These are phyloP conservation scores for Ogataea henricii DNA, from an alignment of 805 yeast genomes.

Conservation along the genomic window DNA sequence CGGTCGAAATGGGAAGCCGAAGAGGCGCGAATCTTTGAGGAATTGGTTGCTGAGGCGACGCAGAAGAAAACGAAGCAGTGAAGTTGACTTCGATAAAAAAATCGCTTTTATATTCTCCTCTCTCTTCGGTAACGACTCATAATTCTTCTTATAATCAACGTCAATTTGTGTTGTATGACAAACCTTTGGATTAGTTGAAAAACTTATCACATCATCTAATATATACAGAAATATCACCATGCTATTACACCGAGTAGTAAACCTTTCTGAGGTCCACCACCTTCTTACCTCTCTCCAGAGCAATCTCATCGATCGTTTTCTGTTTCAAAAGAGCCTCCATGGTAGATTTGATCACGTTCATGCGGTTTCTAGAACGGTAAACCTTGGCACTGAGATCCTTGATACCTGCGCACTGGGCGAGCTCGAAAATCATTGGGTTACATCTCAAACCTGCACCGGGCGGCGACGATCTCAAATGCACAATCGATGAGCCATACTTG, in stretches of 20 bases:
- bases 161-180: too few relatives aligned
- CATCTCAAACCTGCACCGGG: slow-evolving; percentile 93
- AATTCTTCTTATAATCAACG: too few relatives aligned
- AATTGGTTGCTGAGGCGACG: slow-evolving; percentile 84
- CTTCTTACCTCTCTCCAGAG: slow-evolving; percentile 91
- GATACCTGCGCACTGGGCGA: slow-evolving; percentile 92
- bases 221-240: slow-evolving; percentile 11
- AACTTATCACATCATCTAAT: not conserved
- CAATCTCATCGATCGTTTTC: slow-evolving; percentile 81
- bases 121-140: too few relatives aligned
- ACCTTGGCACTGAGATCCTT: slow-evolving; percentile 91
- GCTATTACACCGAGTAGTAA: slow-evolving; percentile 53
- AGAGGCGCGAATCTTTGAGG: slow-evolving; percentile 90
- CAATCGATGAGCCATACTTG: slow-evolving; percentile 84
- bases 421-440: slow-evolving; percentile 84
- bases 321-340: slow-evolving; percentile 82
- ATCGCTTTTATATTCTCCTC: too few relatives aligned
- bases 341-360: slow-evolving; percentile 91
- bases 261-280: slow-evolving; percentile 89
- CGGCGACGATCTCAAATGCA: slow-evolving; percentile 82
- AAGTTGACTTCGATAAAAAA: too few relatives aligned
- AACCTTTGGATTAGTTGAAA: too few relatives aligned
- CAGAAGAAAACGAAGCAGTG: slow-evolving; percentile 57
- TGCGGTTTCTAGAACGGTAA: slow-evolving; percentile 87
- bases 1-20: slow-evolving; percentile 89